Evolutionary conservation across 257 asterid genomes (phyloP).

Genomic region (Nicotiana noctiflora): DNA sequence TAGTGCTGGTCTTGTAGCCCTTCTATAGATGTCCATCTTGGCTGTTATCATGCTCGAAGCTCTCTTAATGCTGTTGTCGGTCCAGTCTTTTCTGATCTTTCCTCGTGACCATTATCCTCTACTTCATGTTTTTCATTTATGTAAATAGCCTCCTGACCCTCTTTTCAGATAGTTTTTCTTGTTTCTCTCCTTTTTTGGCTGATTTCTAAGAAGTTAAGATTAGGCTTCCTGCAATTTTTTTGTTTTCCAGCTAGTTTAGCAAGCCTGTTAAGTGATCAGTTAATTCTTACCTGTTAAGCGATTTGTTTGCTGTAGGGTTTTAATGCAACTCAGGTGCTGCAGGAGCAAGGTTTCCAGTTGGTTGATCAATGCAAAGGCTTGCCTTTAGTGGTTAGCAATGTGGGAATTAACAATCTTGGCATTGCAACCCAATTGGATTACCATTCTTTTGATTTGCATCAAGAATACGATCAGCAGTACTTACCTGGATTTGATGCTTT

Average conservation of each 20-base stretch:
- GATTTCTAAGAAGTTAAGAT: slow-evolving; percentile 21
- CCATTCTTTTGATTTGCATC: slow-evolving; percentile 57
- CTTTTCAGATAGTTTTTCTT: neutral
- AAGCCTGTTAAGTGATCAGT: neutral
- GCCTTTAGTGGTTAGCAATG: slow-evolving; percentile 37
- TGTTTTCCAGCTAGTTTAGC: neutral
- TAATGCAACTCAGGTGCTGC: slow-evolving; percentile 40
- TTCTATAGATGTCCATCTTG: neutral
- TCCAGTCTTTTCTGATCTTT: neutral
- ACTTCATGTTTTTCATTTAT: neutral
- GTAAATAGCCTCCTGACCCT: neutral
- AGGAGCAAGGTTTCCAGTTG: slow-evolving; percentile 47
- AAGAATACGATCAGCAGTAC: slow-evolving; percentile 54
- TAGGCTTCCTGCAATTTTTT: neutral
- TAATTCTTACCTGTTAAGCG: neutral
- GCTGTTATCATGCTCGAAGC: neutral
- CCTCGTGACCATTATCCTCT: neutral
- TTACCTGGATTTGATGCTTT: slow-evolving; percentile 46
- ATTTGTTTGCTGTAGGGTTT: slow-evolving; percentile 40
- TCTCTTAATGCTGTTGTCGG: neutral
- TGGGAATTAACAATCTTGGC: slow-evolving; percentile 41
- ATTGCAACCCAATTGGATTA: slow-evolving; percentile 46
- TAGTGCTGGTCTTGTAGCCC: too few relatives aligned
- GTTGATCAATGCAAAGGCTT: slow-evolving; percentile 56
- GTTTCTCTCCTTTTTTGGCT: neutral